These are phyloP conservation scores for Takakia lepidozioides DNA, from an alignment of 225 moss, liverwort and hornwort genomes.

Conservation along the genomic window DNA sequence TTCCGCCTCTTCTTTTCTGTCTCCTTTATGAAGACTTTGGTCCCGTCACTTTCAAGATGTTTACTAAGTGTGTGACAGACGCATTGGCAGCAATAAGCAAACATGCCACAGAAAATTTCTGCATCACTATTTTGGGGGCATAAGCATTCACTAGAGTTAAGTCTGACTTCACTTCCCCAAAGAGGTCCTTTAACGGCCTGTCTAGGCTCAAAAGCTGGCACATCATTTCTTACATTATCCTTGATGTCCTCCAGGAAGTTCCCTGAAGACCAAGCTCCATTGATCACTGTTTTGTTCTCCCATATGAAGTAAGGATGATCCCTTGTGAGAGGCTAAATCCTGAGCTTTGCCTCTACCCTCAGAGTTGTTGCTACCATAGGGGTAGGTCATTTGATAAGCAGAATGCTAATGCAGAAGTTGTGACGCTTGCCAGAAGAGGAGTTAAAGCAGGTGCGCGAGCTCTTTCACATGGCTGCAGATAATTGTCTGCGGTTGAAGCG, in stretches of 20 bases:
- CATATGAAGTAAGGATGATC: too few species aligned
- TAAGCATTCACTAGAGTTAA: neutral
- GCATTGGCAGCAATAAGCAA: neutral
- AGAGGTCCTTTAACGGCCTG: too few species aligned
- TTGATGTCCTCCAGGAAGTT: neutral
- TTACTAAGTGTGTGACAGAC: too few species aligned
- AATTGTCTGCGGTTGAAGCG: slow-evolving; percentile 88
- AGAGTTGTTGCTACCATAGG: neutral
- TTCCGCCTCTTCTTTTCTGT: neutral
- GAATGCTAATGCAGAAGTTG: neutral
- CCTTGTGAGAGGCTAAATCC: neutral
- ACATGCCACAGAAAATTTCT: neutral
- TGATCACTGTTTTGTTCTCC: too few species aligned
- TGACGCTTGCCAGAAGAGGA: slow-evolving; percentile 43
- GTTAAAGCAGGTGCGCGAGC: slow-evolving; percentile 61
- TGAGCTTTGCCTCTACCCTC: neutral
- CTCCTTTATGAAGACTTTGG: too few species aligned
- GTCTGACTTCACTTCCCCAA: too few species aligned
- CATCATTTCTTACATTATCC: neutral
- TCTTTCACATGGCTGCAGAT: slow-evolving; percentile 81
- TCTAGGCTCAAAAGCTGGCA: too few species aligned
- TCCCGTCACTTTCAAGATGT: too few species aligned
- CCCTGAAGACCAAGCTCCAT: neutral
- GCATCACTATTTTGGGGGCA: neutral
- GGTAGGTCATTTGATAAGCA: neutral